These are phyloP conservation scores for Paxillus involutus DNA, from an alignment of 768 basidiomycete species.

Conservation along the genomic window DNA sequence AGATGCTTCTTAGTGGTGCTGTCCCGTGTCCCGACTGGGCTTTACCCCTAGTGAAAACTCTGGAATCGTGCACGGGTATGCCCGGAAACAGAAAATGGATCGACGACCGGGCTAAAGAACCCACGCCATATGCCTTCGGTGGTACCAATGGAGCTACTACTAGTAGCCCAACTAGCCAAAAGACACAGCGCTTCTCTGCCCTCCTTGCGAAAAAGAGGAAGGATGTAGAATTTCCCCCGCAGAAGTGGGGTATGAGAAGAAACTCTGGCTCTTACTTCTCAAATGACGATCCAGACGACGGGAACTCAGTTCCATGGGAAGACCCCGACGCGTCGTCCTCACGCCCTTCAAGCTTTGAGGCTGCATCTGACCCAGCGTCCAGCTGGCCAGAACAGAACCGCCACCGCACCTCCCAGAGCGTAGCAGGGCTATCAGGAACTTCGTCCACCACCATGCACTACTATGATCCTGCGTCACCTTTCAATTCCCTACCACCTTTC, in stretches of 20 bases:
- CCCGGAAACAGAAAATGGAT: conserved; percentile 73
- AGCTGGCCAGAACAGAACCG: conserved; percentile 28
- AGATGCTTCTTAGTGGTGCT: conserved; percentile 76
- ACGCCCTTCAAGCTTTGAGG: conserved; percentile 34
- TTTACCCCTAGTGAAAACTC: conserved; percentile 63
- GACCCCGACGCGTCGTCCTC: conserved; percentile 21
- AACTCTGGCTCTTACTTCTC: conserved; percentile 59
- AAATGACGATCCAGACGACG: conserved; percentile 18
- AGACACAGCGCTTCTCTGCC: conserved; percentile 30
- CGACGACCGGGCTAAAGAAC: conserved; percentile 42
- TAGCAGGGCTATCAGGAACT: conserved; percentile 7
- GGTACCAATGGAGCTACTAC: neutral
- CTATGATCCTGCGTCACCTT: conserved; percentile 35
- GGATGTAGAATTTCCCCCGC: conserved; percentile 56
- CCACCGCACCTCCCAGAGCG: conserved; percentile 20
- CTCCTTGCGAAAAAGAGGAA: conserved; percentile 47
- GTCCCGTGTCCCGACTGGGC: conserved; percentile 82
- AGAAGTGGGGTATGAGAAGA: conserved; percentile 55
- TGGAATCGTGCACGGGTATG: conserved; percentile 70
- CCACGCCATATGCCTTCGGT: conserved; percentile 56
- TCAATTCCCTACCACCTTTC: conserved; percentile 36
- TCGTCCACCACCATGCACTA: conserved; percentile 20
- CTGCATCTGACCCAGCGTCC: conserved; percentile 47
- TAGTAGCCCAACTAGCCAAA: conserved; percentile 32
- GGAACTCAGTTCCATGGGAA: conserved; percentile 26